Percentiles rank a stretch among this genome's conserved stretches.
These are phyloP conservation scores for Candolleomyces eurysporus DNA, from an alignment of 768 basidiomycete species.

Conservation along the genomic window DNA sequence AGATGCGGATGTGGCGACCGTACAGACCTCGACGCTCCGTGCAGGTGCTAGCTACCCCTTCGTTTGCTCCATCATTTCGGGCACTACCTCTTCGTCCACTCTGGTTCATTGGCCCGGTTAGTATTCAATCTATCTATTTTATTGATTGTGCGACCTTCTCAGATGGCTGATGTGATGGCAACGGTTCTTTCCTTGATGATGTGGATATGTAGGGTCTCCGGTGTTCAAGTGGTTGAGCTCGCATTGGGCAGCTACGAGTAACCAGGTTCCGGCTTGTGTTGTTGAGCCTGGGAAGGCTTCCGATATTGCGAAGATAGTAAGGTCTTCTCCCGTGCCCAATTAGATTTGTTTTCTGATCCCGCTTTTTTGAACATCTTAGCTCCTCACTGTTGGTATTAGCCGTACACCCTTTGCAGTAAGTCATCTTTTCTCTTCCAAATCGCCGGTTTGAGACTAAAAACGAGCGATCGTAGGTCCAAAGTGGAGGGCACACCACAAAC, in stretches of 20 bases:
- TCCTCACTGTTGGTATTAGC: constrained; percentile 23
- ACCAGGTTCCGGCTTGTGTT: constrained; percentile 45
- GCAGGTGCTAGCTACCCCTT: neutral
- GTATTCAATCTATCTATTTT: neutral
- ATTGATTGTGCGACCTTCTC: too few relatives aligned
- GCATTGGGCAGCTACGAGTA: constrained; percentile 54
- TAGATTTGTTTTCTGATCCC: neutral
- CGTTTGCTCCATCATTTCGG: neutral
- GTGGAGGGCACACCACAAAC: constrained; percentile 54
- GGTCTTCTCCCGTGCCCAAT: neutral
- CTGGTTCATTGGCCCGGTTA: neutral
- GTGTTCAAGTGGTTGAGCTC: neutral
- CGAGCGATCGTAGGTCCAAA: neutral
- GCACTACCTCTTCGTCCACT: neutral
- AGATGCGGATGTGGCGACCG: too few relatives aligned
- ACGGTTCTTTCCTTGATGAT: neutral
- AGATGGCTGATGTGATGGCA: too few relatives aligned
- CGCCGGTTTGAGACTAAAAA: neutral
- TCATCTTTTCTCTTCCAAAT: too few relatives aligned
- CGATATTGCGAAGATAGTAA: constrained; percentile 51
- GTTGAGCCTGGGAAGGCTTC: constrained; percentile 56
- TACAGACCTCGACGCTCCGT: too few relatives aligned
- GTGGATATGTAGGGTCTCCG: neutral
- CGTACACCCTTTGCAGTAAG: constrained; percentile 53
- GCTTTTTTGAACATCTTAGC: neutral